Evolutionary conservation across 2,329 filamentous ascomycete species (phyloP).

Genomic region (Fusarium sp.): DNA sequence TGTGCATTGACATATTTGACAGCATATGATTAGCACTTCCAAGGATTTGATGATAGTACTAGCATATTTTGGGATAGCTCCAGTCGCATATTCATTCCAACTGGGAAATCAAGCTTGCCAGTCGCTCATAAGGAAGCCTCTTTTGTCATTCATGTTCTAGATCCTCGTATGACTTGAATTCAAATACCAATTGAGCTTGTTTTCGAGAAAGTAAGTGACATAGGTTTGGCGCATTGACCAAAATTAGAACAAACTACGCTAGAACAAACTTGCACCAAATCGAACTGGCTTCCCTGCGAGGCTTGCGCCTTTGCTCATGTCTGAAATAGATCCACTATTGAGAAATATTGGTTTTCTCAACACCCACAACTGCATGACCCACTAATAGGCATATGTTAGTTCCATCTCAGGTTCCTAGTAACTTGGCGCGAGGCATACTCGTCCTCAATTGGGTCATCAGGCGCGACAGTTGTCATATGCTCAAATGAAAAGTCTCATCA

Average conservation of each 20-base stretch:
- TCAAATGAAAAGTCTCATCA: constrained; percentile 37
- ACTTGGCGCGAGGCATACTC: constrained; percentile 47
- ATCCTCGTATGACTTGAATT: not conserved
- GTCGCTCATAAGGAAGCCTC: not conserved
- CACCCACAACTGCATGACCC: constrained; percentile 36
- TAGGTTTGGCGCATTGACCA: not conserved
- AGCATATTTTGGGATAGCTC: not conserved
- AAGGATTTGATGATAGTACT: not conserved
- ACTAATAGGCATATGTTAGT: constrained; percentile 27
- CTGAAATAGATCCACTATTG: constrained; percentile 18
- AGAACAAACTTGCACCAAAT: constrained; percentile 8
- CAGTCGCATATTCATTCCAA: not conserved
- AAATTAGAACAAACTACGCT: constrained; percentile 19
- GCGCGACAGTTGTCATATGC: constrained; percentile 42
- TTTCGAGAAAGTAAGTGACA: not conserved
- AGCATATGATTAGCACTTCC: not conserved
- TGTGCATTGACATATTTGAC: constrained; percentile 1
- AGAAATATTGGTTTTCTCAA: constrained; percentile 29
- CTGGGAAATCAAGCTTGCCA: not conserved
- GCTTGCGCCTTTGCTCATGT: constrained; percentile 5
- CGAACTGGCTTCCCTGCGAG: constrained; percentile 8
- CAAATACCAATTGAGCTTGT: constrained; percentile 2
- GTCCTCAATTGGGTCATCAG: constrained; percentile 45
- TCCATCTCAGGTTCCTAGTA: constrained; percentile 25
- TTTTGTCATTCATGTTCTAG: constrained; percentile 24